A percentile compares a stretch with the other conserved stretches of the same genome.
phyloP scores from a whole-genome alignment of 1,284 basidiomycete species.

The Moesziomyces antarcticus region DNA sequence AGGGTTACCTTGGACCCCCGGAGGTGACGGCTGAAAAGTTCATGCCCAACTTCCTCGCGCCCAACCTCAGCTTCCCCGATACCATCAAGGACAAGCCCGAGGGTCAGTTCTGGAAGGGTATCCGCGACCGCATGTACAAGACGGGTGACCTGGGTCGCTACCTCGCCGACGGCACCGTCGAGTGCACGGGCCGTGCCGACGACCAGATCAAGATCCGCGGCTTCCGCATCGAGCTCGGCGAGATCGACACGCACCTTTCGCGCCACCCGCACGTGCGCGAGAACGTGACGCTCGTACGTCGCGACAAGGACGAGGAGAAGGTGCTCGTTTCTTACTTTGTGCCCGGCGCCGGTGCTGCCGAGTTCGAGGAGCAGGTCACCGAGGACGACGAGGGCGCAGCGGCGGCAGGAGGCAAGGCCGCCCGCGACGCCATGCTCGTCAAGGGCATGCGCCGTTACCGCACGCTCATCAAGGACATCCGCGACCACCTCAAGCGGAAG shows the following conservation, averaged over 20 bases:
- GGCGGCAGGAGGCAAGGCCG: slow-evolving; percentile 34
- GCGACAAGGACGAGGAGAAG: slow-evolving; percentile 99
- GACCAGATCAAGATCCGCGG: slow-evolving; percentile 99
- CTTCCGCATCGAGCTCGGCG: slow-evolving; percentile 97
- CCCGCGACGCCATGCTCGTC: slow-evolving; percentile 50
- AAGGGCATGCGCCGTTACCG: slow-evolving; percentile 70
- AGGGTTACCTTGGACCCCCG: slow-evolving; percentile 86
- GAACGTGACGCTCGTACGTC: slow-evolving; percentile 94
- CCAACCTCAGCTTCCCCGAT: slow-evolving; percentile 55
- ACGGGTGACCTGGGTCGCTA: slow-evolving; percentile 97
- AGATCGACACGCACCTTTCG: slow-evolving; percentile 96
- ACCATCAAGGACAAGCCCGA: slow-evolving; percentile 60
- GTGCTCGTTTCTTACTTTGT: slow-evolving; percentile 98
- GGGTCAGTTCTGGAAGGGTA: slow-evolving; percentile 82
- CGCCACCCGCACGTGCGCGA: slow-evolving; percentile 93
- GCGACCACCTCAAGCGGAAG: slow-evolving; percentile 97
- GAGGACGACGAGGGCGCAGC: slow-evolving; percentile 68
- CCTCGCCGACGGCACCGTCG: slow-evolving; percentile 90
- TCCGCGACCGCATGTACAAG: slow-evolving; percentile 96
- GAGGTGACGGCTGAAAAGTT: slow-evolving; percentile 79
- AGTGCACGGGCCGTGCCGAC: slow-evolving; percentile 96
- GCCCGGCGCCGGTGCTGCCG: slow-evolving; percentile 78
- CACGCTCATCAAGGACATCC: slow-evolving; percentile 84
- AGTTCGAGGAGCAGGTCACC: slow-evolving; percentile 76
- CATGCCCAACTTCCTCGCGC: slow-evolving; percentile 65